A percentile compares a stretch with the other conserved stretches of the same genome.
Conservation (phyloP, 2,329 filamentous ascomycete species). For the Colletotrichum zoysiae region DNA sequence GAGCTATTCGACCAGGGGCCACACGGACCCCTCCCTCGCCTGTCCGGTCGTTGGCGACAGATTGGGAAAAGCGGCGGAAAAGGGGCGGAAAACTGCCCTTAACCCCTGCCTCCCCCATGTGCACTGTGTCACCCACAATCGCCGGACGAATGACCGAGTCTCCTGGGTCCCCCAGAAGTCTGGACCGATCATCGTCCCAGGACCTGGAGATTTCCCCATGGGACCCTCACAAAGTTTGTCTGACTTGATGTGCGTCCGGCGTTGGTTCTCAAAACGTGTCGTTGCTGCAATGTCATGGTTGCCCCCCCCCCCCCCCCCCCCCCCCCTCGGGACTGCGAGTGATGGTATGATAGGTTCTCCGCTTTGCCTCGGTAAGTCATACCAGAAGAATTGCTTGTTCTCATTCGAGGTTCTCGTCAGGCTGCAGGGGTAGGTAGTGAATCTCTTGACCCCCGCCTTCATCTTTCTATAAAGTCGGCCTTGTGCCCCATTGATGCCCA, state of each 20-base stretch:
- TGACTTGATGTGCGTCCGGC: conserved; percentile 9
- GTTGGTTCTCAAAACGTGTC: conserved; percentile 27
- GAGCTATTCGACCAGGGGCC: conserved; percentile 2
- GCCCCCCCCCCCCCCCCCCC: not conserved
- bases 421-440: conserved; percentile 10
- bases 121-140: conserved; percentile 18
- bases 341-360: conserved; percentile 24
- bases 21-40: not conserved
- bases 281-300: conserved; percentile 21
- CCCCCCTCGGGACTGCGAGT: conserved; percentile 1
- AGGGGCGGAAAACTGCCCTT: conserved; percentile 13
- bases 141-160: conserved; percentile 33
- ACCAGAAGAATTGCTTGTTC: conserved; percentile 27
- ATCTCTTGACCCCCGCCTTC: conserved; percentile 9
- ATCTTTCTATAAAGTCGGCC: conserved; percentile 33
- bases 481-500: conserved; percentile 3
- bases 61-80: conserved; percentile 37
- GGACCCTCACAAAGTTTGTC: conserved; percentile 20
- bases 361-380: conserved; percentile 31
- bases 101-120: conserved; percentile 8
- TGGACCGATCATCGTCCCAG: conserved; percentile 34
- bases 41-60: conserved; percentile 12
- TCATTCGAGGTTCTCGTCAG: conserved; percentile 1
- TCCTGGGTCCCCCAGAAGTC: conserved; percentile 36
- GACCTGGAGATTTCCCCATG: conserved; percentile 34